Base-by-base conservation (phyloP, 2,329 filamentous ascomycete species). In the Tolypocladium ophioglossoides region DNA sequence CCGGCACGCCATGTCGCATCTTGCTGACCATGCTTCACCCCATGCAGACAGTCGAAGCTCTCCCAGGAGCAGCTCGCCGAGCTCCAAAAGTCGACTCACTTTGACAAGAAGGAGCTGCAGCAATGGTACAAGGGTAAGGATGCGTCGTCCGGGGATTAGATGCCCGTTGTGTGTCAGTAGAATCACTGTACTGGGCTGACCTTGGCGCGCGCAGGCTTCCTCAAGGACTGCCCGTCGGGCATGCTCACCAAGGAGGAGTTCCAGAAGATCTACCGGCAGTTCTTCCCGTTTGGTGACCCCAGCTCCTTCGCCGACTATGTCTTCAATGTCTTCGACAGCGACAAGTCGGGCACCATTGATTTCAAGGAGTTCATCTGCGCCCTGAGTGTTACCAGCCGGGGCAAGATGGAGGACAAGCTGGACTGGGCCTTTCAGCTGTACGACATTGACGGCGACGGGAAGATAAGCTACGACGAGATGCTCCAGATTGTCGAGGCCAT, bases 281-380 rank as follows among this genome's bases (percentile, higher is more conserved):
- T 99, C 81, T 99, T 99, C 73, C 94, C 94, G 16, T 97, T 97
- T 66, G 94, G 94, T 62, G 94, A 99, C 70, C 94, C 94, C 4
- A 95, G 90, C 30, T 94, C 89, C 3, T 99, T 99, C 70, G 94
- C 94, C 69, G 92, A 97, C 74, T 97, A 97, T 70, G 94, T 99
- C 58, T 99, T 99, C 78, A 96, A 96, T 64, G 94, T 99, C 40
- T 99, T 99, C 71, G 94, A 99, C 72, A 88, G 89, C 68, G 94
- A 99, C 74, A 95, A 95, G 68, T 96, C 90, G 47, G 94, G 94
- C 61, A 92, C 89, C 63, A 99, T 99, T 68, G 94, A 99, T 75
- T 99, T 99, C 75, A 97, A 97, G 72, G 94, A 99, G 74, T 99
- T 99, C 74, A 99, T 99, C 73, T 96, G 92, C 75, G 94, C 94